These are phyloP conservation scores for Porcisia deanei DNA, from an alignment of 208 protist species.

Conservation along the genomic window DNA sequence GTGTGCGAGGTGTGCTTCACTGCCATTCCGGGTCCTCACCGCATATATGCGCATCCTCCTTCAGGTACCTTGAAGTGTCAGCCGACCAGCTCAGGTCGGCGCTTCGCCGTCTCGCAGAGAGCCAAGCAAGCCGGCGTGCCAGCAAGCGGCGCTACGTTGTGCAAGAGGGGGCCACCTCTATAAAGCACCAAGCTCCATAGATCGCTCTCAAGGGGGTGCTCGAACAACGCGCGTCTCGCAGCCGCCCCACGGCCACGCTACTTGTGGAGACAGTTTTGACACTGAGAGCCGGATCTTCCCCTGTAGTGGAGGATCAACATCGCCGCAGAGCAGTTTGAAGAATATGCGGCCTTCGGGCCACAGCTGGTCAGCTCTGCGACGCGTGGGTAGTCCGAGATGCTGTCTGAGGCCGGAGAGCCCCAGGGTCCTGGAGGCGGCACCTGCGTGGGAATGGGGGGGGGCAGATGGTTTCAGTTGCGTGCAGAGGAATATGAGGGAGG, in stretches of 20 bases:
- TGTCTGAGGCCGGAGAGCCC: not conserved
- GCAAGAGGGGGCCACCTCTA: not conserved
- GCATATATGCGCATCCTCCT: constrained; percentile 5
- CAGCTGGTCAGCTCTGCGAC: not conserved
- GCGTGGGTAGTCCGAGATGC: not conserved
- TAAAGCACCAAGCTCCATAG: not conserved
- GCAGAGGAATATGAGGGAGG: not conserved
- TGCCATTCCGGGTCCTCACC: constrained; percentile 17
- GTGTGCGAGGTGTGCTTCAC: constrained; percentile 19
- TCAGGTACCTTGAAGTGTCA: not conserved
- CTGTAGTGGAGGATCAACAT: not conserved
- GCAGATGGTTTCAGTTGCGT: not conserved
- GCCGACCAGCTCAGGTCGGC: not conserved
- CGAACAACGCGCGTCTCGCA: not conserved
- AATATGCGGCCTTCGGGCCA: not conserved
- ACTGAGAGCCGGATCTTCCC: not conserved
- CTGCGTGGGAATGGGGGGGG: not conserved
- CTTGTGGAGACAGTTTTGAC: not conserved
- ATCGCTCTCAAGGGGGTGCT: not conserved
- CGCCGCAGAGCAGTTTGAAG: not conserved
- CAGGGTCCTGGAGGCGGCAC: not conserved
- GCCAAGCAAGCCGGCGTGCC: not conserved
- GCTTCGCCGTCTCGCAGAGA: not conserved
- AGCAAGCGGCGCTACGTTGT: not conserved
- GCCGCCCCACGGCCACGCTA: not conserved